Percentiles rank a stretch among this genome's conserved stretches.
These are phyloP conservation scores for Leucosporidium scottii DNA, from an alignment of 768 basidiomycete species.

Conservation along the genomic window DNA sequence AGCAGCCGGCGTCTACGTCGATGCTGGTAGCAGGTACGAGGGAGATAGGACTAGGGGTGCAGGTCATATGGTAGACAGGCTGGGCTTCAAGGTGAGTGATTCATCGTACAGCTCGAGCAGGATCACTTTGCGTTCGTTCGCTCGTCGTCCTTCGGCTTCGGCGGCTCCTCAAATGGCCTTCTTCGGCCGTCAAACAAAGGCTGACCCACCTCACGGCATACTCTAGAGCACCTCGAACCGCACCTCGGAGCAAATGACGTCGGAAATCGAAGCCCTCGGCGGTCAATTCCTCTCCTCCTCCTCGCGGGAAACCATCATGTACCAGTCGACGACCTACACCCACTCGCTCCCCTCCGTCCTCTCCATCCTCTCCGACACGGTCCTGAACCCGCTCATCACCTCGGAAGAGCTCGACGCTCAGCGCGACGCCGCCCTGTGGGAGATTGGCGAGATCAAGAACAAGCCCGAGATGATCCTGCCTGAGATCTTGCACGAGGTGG, in stretches of 20 bases:
- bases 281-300: slow-evolving; percentile 88
- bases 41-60: slow-evolving; percentile 63
- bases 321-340: slow-evolving; percentile 91
- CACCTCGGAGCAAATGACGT: slow-evolving; percentile 68
- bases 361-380: slow-evolving; percentile 84
- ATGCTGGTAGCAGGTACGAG: slow-evolving; percentile 89
- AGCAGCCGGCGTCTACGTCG: slow-evolving; percentile 84
- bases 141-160: no score
- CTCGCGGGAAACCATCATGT: slow-evolving; percentile 90
- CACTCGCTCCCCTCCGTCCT: slow-evolving; percentile 71
- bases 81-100: slow-evolving; percentile 82
- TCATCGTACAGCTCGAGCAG: not conserved
- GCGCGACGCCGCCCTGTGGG: slow-evolving; percentile 79
- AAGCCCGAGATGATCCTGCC: slow-evolving; percentile 93
- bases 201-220: not conserved
- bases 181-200: not conserved
- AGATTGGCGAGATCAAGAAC: slow-evolving; percentile 72
- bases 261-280: slow-evolving; percentile 72
- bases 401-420: slow-evolving; percentile 74
- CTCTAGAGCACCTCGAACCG: slow-evolving; percentile 64
- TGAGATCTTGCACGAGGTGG: slow-evolving; percentile 78
- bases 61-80: slow-evolving; percentile 85
- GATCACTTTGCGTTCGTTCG: slow-evolving; percentile 5
- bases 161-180: no score
- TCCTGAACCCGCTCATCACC: slow-evolving; percentile 66